phyloP scores from a whole-genome alignment of 805 yeast species.

The Starmerella cellae region DNA sequence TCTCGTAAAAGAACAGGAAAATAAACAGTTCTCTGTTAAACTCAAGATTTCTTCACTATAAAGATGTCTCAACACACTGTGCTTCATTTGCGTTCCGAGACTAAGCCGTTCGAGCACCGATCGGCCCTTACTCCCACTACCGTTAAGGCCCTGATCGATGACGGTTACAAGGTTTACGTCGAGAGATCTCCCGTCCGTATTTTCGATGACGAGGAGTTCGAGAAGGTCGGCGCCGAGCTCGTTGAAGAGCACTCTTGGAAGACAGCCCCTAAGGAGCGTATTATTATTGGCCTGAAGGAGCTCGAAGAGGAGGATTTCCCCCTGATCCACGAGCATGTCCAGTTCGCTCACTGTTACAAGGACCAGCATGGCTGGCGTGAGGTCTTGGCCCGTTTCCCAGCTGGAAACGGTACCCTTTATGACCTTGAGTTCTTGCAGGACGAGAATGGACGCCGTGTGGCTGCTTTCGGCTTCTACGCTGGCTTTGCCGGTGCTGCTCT shows the following conservation, averaged over 20 bases:
- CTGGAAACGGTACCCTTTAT: slow-evolving; percentile 79
- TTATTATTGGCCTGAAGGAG: slow-evolving; percentile 88
- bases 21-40: no score
- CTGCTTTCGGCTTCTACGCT: slow-evolving; percentile 98
- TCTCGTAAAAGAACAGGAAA: no score
- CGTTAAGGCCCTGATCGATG: slow-evolving; percentile 56
- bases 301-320: slow-evolving; percentile 91
- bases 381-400: slow-evolving; percentile 76
- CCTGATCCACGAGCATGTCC: slow-evolving; percentile 87
- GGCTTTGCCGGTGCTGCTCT: slow-evolving; percentile 99
- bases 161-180: slow-evolving; percentile 74
- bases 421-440: slow-evolving; percentile 91
- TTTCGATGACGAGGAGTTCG: slow-evolving; percentile 64
- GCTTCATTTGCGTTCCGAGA: slow-evolving; percentile 89
- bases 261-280: slow-evolving; percentile 76
- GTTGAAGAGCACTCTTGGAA: slow-evolving; percentile 94
- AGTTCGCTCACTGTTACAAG: slow-evolving; percentile 97
- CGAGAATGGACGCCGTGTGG: slow-evolving; percentile 94
- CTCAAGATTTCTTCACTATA: no score
- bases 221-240: slow-evolving; percentile 62
- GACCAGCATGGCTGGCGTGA: slow-evolving; percentile 96
- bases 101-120: slow-evolving; percentile 93
- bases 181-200: slow-evolving; percentile 80
- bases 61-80: no score
- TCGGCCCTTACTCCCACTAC: slow-evolving; percentile 93